Conservation (phyloP, 768 basidiomycete genomes). For the Mycena filopes region DNA sequence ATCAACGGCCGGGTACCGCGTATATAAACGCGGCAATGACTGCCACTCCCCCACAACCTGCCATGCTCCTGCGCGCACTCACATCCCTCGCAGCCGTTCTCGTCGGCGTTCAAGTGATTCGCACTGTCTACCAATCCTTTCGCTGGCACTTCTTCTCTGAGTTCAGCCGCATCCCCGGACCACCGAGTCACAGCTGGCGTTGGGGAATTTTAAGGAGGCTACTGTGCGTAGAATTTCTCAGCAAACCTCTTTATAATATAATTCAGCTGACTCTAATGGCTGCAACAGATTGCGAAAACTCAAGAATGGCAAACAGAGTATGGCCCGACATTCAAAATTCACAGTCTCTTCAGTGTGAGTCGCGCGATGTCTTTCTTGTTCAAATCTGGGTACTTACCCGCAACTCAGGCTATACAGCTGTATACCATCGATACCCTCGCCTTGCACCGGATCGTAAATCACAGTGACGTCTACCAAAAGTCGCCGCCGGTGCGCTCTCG, state of each 20-base stretch:
- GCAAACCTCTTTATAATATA: too few relatives aligned
- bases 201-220: background rate
- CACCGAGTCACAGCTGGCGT: background rate
- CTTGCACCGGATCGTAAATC: conserved; percentile 7
- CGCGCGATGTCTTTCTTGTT: background rate
- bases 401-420: background rate
- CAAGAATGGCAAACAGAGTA: conserved; percentile 11
- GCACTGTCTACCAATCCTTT: background rate
- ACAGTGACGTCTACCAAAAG: conserved; percentile 19
- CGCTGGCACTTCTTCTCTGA: background rate
- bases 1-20: too few relatives aligned
- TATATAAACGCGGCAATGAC: too few relatives aligned
- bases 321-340: conserved; percentile 8
- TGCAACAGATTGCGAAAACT: background rate
- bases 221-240: too few relatives aligned
- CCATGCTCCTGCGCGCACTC: background rate
- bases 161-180: background rate
- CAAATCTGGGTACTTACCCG: background rate
- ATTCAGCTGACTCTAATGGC: too few relatives aligned
- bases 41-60: too few relatives aligned
- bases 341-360: background rate
- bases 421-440: conserved; percentile 18
- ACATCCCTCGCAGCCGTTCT: background rate
- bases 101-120: background rate
- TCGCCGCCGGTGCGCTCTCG: background rate